phyloP scores from a whole-genome alignment of 805 yeast species.

The Sungouiella thailandica region DNA sequence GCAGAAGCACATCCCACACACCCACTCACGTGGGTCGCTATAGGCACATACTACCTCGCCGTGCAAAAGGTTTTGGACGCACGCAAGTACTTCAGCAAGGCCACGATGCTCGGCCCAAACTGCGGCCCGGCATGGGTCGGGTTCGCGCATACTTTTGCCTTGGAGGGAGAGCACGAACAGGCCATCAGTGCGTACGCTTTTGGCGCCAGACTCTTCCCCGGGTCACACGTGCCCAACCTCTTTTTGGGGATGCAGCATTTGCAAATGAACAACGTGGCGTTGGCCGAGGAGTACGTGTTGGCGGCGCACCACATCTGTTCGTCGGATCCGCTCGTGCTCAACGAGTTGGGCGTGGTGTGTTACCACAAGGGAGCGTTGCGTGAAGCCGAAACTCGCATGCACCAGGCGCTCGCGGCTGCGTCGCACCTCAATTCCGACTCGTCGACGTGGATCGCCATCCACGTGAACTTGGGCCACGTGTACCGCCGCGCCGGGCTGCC shows the following conservation, averaged over 20 bases:
- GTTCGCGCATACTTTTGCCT: conserved; percentile 95
- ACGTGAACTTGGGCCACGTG: conserved; percentile 84
- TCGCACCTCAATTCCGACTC: conserved; percentile 69
- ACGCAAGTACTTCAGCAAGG: conserved; percentile 79
- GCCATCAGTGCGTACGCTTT: conserved; percentile 96
- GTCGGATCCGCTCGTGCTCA: conserved; percentile 79
- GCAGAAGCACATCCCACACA: conserved; percentile 80
- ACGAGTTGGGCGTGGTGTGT: conserved; percentile 89
- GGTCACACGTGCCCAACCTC: conserved; percentile 83
- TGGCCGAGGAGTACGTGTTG: conserved; percentile 81
- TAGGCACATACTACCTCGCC: conserved; percentile 83
- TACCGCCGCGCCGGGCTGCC: conserved; percentile 61
- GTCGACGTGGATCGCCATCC: conserved; percentile 79
- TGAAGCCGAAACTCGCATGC: conserved; percentile 66
- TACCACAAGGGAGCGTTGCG: conserved; percentile 67
- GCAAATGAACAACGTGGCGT: conserved; percentile 73
- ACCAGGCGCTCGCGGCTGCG: conserved; percentile 68
- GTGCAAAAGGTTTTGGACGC: conserved; percentile 75
- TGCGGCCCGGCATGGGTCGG: conserved; percentile 98
- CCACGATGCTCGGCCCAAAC: conserved; percentile 81
- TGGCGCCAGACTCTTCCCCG: conserved; percentile 86
- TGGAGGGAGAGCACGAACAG: conserved; percentile 98
- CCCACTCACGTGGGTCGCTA: conserved; percentile 86
- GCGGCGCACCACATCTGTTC: conserved; percentile 76
- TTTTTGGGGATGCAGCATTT: conserved; percentile 95